These are phyloP conservation scores for Pyrenophora teres DNA, from an alignment of 2,329 filamentous ascomycete species.

Conservation along the genomic window DNA sequence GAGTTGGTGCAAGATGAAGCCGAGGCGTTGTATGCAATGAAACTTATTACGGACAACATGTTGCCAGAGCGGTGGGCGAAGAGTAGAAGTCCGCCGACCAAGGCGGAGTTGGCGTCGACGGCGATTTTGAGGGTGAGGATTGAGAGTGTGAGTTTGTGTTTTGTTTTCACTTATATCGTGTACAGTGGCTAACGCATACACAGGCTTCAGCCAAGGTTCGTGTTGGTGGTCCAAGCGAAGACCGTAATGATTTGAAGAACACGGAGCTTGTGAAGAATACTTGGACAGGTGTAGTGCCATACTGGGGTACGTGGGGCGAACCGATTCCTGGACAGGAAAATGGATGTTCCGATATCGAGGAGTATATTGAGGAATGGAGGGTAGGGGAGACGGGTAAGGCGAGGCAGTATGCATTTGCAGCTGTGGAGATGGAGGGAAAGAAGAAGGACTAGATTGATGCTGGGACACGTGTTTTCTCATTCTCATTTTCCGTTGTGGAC, in stretches of 20 bases:
- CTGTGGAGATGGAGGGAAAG: constrained; percentile 23
- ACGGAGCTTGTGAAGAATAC: constrained; percentile 23
- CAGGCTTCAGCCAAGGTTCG: constrained; percentile 35
- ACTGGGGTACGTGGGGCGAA: constrained; percentile 42
- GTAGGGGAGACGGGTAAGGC: constrained; percentile 30
- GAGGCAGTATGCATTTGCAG: constrained; percentile 29
- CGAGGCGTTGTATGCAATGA: constrained; percentile 40
- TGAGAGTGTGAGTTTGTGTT: constrained; percentile 24
- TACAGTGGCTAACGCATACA: too few species aligned
- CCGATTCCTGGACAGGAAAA: constrained; percentile 46
- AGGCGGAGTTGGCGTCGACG: constrained; percentile 37
- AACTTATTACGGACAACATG: constrained; percentile 41
- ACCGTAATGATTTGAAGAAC: constrained; percentile 40
- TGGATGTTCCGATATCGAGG: constrained; percentile 59
- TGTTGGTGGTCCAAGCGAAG: constrained; percentile 41
- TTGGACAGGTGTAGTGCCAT: constrained; percentile 47
- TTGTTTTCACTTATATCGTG: background rate
- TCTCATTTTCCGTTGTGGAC: too few species aligned
- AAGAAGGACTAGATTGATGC: background rate
- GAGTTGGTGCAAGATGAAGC: constrained; percentile 24
- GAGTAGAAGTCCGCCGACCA: constrained; percentile 35
- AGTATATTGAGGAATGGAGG: constrained; percentile 59
- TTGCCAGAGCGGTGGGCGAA: constrained; percentile 40
- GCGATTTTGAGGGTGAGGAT: constrained; percentile 36
- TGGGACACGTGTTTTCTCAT: too few species aligned